These are phyloP conservation scores for Schizopora paradoxa DNA, from an alignment of 1,284 basidiomycete genomes.

Conservation along the genomic window DNA sequence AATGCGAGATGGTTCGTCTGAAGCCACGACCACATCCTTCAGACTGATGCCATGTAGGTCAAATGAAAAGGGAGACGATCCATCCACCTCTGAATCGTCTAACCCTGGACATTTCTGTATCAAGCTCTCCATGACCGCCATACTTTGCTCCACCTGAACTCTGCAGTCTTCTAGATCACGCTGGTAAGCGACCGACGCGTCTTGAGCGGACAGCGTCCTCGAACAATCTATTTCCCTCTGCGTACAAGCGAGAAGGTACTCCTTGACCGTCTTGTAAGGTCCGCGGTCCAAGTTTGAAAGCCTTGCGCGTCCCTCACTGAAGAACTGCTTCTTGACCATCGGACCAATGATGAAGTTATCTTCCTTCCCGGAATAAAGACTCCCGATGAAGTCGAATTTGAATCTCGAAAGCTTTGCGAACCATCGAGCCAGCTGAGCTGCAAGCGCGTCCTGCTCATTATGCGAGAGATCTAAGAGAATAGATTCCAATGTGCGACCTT, in stretches of 20 bases:
- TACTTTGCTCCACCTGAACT: slow-evolving; percentile 29
- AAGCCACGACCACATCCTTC: slow-evolving; percentile 28
- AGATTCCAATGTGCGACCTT: slow-evolving; percentile 25
- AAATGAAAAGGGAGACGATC: slow-evolving; percentile 28
- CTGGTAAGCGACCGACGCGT: slow-evolving; percentile 29
- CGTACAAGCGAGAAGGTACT: slow-evolving; percentile 31
- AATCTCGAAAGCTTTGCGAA: slow-evolving; percentile 27
- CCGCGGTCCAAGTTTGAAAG: slow-evolving; percentile 30
- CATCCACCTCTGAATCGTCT: slow-evolving; percentile 28
- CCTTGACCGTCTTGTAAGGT: slow-evolving; percentile 26
- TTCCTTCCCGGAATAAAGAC: slow-evolving; percentile 20
- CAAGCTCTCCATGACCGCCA: slow-evolving; percentile 27
- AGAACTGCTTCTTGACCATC: slow-evolving; percentile 27
- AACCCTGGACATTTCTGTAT: slow-evolving; percentile 28
- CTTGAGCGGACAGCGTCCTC: slow-evolving; percentile 28
- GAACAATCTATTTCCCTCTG: slow-evolving; percentile 31
- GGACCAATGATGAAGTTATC: slow-evolving; percentile 23
- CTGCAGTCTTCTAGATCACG: slow-evolving; percentile 27
- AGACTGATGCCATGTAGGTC: slow-evolving; percentile 29
- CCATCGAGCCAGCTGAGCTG: slow-evolving; percentile 28
- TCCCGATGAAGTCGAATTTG: slow-evolving; percentile 28
- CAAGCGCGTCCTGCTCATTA: slow-evolving; percentile 25
- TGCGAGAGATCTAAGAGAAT: slow-evolving; percentile 25
- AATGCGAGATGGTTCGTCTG: slow-evolving; percentile 26
- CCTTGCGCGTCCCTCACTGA: slow-evolving; percentile 26